A percentile compares a stretch with the other conserved stretches of the same genome.
Conservation (phyloP, 768 basidiomycete genomes). For the Saitozyma sp. region DNA sequence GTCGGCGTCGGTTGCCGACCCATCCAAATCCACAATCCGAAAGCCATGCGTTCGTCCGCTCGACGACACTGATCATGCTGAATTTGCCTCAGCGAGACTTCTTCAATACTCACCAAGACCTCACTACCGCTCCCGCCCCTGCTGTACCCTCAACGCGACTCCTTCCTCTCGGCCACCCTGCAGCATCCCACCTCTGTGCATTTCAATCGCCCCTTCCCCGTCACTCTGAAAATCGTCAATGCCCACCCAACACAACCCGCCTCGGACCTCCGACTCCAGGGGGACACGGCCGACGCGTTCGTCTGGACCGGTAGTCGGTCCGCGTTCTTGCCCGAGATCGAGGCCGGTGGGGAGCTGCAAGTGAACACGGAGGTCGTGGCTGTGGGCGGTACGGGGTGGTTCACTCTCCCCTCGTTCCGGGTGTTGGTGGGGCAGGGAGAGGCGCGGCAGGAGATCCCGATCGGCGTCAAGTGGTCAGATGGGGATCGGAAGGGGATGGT, state of each 20-base stretch:
- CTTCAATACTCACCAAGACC: constrained; percentile 54
- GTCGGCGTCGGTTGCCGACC: too few relatives aligned
- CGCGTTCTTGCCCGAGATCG: constrained; percentile 68
- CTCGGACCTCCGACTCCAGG: constrained; percentile 68
- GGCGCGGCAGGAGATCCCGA: constrained; percentile 22
- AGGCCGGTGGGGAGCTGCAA: constrained; percentile 58
- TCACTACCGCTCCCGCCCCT: constrained; percentile 65
- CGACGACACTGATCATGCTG: too few relatives aligned
- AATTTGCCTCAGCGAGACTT: too few relatives aligned
- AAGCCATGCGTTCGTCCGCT: too few relatives aligned
- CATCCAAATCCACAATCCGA: too few relatives aligned
- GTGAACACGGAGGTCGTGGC: constrained; percentile 33
- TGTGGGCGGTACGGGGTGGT: constrained; percentile 40
- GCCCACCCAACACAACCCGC: constrained; percentile 64
- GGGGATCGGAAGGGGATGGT: constrained; percentile 13
- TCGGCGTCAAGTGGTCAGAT: constrained; percentile 5
- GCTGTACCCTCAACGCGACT: constrained; percentile 58
- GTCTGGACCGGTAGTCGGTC: constrained; percentile 74
- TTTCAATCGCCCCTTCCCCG: constrained; percentile 52
- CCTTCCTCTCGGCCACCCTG: constrained; percentile 66
- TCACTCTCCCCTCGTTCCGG: constrained; percentile 26
- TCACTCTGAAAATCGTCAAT: constrained; percentile 63
- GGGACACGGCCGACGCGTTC: constrained; percentile 76
- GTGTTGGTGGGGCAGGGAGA: constrained; percentile 33
- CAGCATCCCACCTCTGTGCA: constrained; percentile 57